Conservation (phyloP, 352 stramenopile genomes). For the Globisporangium nunn region DNA sequence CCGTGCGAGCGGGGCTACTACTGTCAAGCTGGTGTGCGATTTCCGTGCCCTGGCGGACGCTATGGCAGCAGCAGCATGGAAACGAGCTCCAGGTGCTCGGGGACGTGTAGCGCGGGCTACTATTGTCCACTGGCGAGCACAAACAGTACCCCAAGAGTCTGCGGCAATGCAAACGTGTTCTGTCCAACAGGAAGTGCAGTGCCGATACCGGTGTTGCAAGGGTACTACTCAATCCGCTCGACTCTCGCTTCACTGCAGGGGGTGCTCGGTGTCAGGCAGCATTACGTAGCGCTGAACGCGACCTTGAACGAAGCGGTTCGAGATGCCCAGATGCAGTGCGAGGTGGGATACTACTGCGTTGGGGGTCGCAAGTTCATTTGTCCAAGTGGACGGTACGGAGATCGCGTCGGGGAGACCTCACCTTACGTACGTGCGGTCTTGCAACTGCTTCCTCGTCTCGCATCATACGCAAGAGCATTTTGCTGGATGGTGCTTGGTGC, state of each 20-base stretch:
- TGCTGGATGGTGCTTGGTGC: not conserved
- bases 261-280: not conserved
- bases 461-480: too few relatives aligned
- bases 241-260: not conserved
- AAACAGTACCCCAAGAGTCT: constrained; percentile 27
- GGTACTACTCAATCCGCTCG: constrained; percentile 53
- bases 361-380: constrained; percentile 43
- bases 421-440: not conserved
- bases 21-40: constrained; percentile 38
- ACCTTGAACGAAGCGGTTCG: constrained; percentile 23
- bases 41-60: constrained; percentile 43
- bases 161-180: constrained; percentile 31
- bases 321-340: constrained; percentile 50
- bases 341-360: constrained; percentile 60
- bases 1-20: constrained; percentile 63
- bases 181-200: constrained; percentile 57
- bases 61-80: constrained; percentile 30
- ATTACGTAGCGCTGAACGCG: constrained; percentile 12
- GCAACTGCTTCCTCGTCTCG: not conserved
- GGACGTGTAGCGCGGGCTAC: constrained; percentile 36
- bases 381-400: constrained; percentile 52
- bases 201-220: constrained; percentile 40
- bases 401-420: constrained; percentile 36
- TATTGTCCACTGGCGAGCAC: constrained; percentile 58
- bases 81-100: constrained; percentile 29